Base-by-base conservation (phyloP, 78 protist genomes). In the Goniomonas avonlea region DNA sequence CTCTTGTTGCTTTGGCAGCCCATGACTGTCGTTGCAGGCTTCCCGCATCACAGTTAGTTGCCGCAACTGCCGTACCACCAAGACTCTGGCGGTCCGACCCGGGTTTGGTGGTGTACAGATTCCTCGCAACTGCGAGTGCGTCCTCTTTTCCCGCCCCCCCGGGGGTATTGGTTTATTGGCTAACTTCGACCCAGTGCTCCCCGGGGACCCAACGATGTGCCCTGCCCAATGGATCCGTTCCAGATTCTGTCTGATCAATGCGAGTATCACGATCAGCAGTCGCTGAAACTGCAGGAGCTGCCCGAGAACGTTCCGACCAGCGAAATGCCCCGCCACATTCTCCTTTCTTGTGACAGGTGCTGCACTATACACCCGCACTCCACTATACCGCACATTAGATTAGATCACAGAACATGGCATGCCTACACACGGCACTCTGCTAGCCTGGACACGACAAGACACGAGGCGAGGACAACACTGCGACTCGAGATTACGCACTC, bases 311-410 rank as follows among this genome's bases (percentile, higher is more conserved):
- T 68, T 4, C 99, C 98, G 15, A 95, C 98, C 0, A 98, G 99
- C 15, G 99, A 98, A 56, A 88, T 98, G 85, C 99, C 99, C 9
- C 90, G 99, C 31, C 90, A 90, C 78, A 59, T 96, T n/a, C n/a
- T n/a, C n/a, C n/a, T n/a, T n/a, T n/a, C n/a, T n/a, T n/a, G n/a
- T n/a, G n/a, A n/a, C n/a, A n/a, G n/a, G n/a, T n/a, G n/a, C n/a
- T n/a, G n/a, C n/a, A n/a, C n/a, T n/a, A n/a, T n/a, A n/a, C n/a
- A n/a, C n/a, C n/a, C n/a, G n/a, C n/a, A n/a, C n/a, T n/a, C n/a
- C n/a, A n/a, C n/a, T n/a, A n/a, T n/a, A n/a, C n/a, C n/a, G n/a
- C n/a, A n/a, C n/a, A n/a, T n/a, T n/a, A n/a, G n/a, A n/a, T n/a
- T n/a, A n/a, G n/a, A n/a, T n/a, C n/a, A n/a, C n/a, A n/a, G n/a